Conservation (phyloP, 441 rosid genomes). For the Melastoma candidum region DNA sequence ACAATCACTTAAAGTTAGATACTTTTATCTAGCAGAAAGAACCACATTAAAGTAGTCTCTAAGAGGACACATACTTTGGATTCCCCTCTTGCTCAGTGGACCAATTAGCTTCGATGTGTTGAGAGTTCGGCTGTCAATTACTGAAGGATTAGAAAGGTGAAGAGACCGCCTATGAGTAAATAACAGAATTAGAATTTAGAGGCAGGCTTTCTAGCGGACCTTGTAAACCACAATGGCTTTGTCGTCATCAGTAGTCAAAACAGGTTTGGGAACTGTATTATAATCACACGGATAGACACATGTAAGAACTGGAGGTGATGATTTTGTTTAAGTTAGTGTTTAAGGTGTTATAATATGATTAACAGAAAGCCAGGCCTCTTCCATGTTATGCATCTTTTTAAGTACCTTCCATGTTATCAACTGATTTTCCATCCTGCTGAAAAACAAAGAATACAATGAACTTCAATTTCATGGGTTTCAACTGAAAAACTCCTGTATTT, state of each 20-base stretch:
- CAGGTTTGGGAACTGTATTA: conserved; percentile 44
- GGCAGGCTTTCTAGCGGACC: conserved; percentile 25
- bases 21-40: too few species aligned
- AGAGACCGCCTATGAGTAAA: neutral
- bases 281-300: conserved; percentile 6
- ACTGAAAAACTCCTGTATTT: conserved; percentile 8
- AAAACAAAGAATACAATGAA: conserved; percentile 6
- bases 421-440: conserved; percentile 46
- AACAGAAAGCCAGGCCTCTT: too few species aligned
- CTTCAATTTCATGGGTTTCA: conserved; percentile 10
- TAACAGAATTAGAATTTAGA: conserved; percentile 5
- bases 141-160: neutral
- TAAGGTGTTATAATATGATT: too few species aligned
- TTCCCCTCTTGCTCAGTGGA: conserved; percentile 40
- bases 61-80: conserved; percentile 50
- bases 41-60: neutral
- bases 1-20: too few species aligned
- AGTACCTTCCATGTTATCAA: conserved; percentile 62
- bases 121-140: conserved; percentile 58
- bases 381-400: neutral
- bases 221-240: conserved; percentile 86
- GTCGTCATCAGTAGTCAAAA: conserved; percentile 46
- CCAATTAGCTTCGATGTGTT: conserved; percentile 46
- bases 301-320: neutral
- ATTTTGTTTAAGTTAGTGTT: too few species aligned